Base-by-base conservation (phyloP, 805 yeast genomes). In the Metschnikowia proteae region DNA sequence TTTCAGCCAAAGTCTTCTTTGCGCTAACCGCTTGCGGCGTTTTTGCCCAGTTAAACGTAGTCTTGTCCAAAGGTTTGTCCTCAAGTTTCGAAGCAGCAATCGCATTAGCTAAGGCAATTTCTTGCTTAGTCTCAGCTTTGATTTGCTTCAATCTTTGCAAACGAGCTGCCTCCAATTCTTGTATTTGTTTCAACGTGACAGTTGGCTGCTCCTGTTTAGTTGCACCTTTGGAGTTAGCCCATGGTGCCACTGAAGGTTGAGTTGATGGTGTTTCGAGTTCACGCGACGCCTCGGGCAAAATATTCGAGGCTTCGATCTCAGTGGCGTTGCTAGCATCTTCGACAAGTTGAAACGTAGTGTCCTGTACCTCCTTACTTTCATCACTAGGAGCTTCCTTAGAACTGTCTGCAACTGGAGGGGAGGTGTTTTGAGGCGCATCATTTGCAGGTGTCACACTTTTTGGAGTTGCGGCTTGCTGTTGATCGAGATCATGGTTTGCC, bases 1-100 rank as follows among this genome's bases (percentile, higher is more conserved):
- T 82, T 47, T 83, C 86, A 9, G 80, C 82, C 47, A 83, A 68
- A 0, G 85, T 73, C 60, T 78, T 79, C 31, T 66, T 64, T 30
- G 79, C 76, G 10, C 60, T 60, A n/a, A 52, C 42, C 2, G 61
- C 51, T 11, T 58, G 42, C 1, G 63, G 27, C 5, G 62, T 43
- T 23, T 60, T 54, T 8, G 66, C 76, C 82, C 82, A 78, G 37
- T 72, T 66, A n/a, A 76, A 65, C 9, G 76, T 60, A 23, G 53
- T 47, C 27, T 57, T 60, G 23, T 62, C 64, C 11, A 50, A 45
- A 5, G 62, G 48, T 35, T 62, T 57, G 43, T 64, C 69, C 43
- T 63, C 65, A 27, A 48, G 43, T 32, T 60, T 61, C 8, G 63
- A 57, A 3, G 61, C 57, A 30, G 60, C 59, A 23, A 53, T 32